Evolutionary conservation across 345 rosid genomes (phyloP), one percentile per base, ranked within the genome.

Genomic region (Adansonia digitata): DNA sequence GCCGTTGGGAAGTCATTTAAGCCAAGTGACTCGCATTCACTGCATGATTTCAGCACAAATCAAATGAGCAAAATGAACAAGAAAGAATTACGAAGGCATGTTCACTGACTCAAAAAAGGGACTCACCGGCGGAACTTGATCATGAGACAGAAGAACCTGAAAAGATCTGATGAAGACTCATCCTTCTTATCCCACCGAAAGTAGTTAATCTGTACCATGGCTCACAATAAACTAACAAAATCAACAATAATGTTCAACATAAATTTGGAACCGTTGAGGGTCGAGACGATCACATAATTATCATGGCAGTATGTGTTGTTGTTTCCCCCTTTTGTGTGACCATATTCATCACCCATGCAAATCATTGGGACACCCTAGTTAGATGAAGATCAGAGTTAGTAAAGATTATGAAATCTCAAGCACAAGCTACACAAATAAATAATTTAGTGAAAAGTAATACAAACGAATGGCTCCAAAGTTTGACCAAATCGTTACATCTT

Each of bases 261-360:
- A 71, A 74, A 18, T 42, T 61, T 42, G 52, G 73, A 62, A 24
- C 57, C 17, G n/a, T 29, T 51, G 31, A 53, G 48, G 71, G 76
- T 22, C 61, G 56, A 79, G 79, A 81, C 68, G 70, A 71, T 80
- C 75, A 94, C 98, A 88, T 87, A 79, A 83, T 94, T 92, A 84
- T 94, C 97, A 77, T 88, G 98, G 85, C 97, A 94, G 82, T 94
- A 94, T 1, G 97, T 88, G 73, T 92, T 94, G 88, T 91, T 94
- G 91, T 94, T 92, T 71, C 98, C 98, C 14, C 91, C 93, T 87
- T 94, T 94, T 5, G 97, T 91, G 80, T 92, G 98, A 45, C 98
- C 98, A 83, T 92, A 94, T 85, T 94, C 98, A 83, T 94, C 98
- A 51, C 98, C 98, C 98, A 90, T 92, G 81, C 84, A 82, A 72